A percentile compares a stretch with the other conserved stretches of the same genome.
Evolutionary conservation across 495 filamentous ascomycete species (phyloP).

Genomic region (Articulospora tetracladia): DNA sequence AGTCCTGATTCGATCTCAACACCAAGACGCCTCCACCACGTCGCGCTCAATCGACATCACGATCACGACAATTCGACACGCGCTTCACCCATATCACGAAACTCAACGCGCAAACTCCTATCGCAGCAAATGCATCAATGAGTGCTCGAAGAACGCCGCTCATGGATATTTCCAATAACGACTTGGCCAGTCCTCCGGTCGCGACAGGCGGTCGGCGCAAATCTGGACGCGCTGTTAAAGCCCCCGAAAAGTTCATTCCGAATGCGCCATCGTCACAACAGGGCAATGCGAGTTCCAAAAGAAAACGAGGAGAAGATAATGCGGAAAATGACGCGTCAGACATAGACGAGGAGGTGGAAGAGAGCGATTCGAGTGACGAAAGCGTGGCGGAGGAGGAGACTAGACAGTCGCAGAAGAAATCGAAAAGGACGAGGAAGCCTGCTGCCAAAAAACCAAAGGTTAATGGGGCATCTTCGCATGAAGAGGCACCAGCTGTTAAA

Average conservation of each 20-base stretch:
- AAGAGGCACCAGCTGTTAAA: conserved; percentile 41
- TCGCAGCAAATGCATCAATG: conserved; percentile 27
- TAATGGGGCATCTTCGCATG: conserved; percentile 46
- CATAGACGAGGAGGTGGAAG: conserved; percentile 37
- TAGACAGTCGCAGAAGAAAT: conserved; percentile 36
- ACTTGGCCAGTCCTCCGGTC: conserved; percentile 48
- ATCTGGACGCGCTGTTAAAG: conserved; percentile 76
- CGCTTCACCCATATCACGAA: conserved; percentile 4
- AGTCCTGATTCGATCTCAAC: neutral
- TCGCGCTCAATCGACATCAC: neutral
- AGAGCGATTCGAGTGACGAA: conserved; percentile 30
- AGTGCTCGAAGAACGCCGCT: conserved; percentile 37
- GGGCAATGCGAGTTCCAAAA: conserved; percentile 36
- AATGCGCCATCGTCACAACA: conserved; percentile 33
- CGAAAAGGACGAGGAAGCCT: conserved; percentile 48
- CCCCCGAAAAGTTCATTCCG: conserved; percentile 61
- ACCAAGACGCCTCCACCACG: neutral
- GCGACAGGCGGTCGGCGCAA: conserved; percentile 58
- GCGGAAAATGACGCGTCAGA: conserved; percentile 32
- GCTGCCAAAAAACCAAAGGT: conserved; percentile 72
- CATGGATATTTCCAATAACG: conserved; percentile 58
- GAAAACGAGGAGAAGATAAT: conserved; percentile 46
- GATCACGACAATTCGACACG: conserved; percentile 12
- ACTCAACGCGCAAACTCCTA: conserved; percentile 5
- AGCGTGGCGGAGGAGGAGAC: conserved; percentile 41